Percentiles rank a stretch among this genome's conserved stretches.
Evolutionary conservation across 2,329 filamentous ascomycete species (phyloP).

Genomic region (Verticillium klebahnii): DNA sequence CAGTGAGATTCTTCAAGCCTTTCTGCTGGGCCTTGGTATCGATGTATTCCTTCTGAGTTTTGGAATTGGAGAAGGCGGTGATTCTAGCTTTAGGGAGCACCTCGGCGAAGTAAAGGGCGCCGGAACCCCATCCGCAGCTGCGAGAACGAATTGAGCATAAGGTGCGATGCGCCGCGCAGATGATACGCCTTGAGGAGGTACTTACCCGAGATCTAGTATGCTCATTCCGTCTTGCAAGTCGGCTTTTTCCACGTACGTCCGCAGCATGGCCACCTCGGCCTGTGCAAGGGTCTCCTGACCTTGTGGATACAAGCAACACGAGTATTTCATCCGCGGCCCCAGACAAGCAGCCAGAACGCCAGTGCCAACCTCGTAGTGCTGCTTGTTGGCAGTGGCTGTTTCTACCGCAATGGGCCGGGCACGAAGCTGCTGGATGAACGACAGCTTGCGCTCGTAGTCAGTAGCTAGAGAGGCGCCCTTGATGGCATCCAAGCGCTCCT

Average conservation of each 20-base stretch:
- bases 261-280: slow-evolving; percentile 64
- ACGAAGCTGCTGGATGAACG: slow-evolving; percentile 55
- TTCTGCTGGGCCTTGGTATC: slow-evolving; percentile 52
- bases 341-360: slow-evolving; percentile 57
- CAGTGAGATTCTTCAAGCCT: slow-evolving; percentile 53
- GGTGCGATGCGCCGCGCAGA: not conserved
- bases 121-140: slow-evolving; percentile 67
- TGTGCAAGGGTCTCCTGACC: slow-evolving; percentile 59
- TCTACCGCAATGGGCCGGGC: slow-evolving; percentile 63
- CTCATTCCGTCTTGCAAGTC: slow-evolving; percentile 54
- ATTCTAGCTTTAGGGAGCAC: slow-evolving; percentile 56
- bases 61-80: slow-evolving; percentile 66
- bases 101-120: slow-evolving; percentile 61
- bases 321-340: slow-evolving; percentile 70
- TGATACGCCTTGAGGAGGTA: not conserved
- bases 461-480: slow-evolving; percentile 45
- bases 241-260: slow-evolving; percentile 57
- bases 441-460: slow-evolving; percentile 56
- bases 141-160: not conserved
- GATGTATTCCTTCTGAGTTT: slow-evolving; percentile 64
- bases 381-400: slow-evolving; percentile 59
- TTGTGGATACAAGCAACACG: slow-evolving; percentile 59
- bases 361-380: slow-evolving; percentile 70
- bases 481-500: slow-evolving; percentile 54
- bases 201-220: slow-evolving; percentile 58